Percentiles rank a stretch among this genome's conserved stretches.
These are phyloP conservation scores for Cercospora berteroae DNA, from an alignment of 2,329 filamentous ascomycete genomes.

Conservation along the genomic window DNA sequence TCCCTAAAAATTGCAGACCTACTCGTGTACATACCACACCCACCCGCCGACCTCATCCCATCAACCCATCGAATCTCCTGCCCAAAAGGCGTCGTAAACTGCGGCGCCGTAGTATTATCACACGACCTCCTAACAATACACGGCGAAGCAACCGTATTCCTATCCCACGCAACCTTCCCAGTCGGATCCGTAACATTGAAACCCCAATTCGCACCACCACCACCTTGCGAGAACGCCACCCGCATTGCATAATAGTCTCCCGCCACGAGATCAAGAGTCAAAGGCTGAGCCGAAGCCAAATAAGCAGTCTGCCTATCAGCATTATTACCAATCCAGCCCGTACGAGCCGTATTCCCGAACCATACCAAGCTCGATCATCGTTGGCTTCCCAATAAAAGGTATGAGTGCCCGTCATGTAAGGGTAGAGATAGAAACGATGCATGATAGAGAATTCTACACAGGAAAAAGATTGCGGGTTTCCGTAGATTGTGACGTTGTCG, in stretches of 20 bases:
- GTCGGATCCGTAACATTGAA: slow-evolving; percentile 12
- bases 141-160: slow-evolving; percentile 12
- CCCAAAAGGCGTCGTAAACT: slow-evolving; percentile 6
- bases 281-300: background rate
- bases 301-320: background rate
- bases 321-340: slow-evolving; percentile 16
- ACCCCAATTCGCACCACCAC: slow-evolving; percentile 12
- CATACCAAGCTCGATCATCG: slow-evolving; percentile 16
- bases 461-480: background rate
- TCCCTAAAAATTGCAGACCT: background rate
- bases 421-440: slow-evolving; percentile 19
- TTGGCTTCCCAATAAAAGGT: slow-evolving; percentile 2
- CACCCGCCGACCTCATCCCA: background rate
- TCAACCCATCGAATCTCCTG: slow-evolving; percentile 1
- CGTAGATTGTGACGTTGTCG: slow-evolving; percentile 8
- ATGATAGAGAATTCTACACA: slow-evolving; percentile 16
- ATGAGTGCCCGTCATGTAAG: slow-evolving; percentile 11
- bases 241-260: slow-evolving; percentile 13
- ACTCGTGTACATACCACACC: background rate
- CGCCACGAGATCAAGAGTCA: background rate
- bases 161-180: slow-evolving; percentile 4
- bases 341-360: slow-evolving; percentile 11
- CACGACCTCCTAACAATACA: slow-evolving; percentile 17
- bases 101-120: slow-evolving; percentile 12
- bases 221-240: slow-evolving; percentile 10